A percentile compares a stretch with the other conserved stretches of the same genome.
These are phyloP conservation scores for Yamadazyma diospyri DNA, from an alignment of 1,139 yeast species.

Conservation along the genomic window DNA sequence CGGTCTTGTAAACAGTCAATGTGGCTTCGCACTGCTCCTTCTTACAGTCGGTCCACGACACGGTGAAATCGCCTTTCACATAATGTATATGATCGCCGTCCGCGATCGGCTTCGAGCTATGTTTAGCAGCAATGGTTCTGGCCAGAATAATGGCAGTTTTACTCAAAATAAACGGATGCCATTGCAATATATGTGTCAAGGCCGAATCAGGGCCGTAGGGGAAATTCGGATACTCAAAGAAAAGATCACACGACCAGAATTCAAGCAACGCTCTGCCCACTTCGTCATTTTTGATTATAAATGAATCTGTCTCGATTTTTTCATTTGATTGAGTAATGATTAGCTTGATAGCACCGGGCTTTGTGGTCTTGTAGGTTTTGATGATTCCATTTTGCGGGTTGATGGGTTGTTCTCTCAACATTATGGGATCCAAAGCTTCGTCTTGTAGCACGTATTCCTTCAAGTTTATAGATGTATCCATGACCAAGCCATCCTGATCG, in stretches of 20 bases:
- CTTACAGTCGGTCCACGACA: conserved; percentile 55
- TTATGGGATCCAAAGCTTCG: conserved; percentile 52
- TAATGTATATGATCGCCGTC: conserved; percentile 43
- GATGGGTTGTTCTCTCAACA: conserved; percentile 65
- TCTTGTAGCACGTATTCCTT: conserved; percentile 55
- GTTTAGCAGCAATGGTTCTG: conserved; percentile 36
- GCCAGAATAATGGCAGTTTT: conserved; percentile 71
- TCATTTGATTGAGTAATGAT: conserved; percentile 64
- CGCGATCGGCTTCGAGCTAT: conserved; percentile 19
- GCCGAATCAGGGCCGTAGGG: conserved; percentile 62
- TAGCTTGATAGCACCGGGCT: conserved; percentile 50
- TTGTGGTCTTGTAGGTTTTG: conserved; percentile 63
- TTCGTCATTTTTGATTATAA: conserved; percentile 61
- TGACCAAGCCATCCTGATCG: conserved; percentile 70
- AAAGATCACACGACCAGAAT: conserved; percentile 69
- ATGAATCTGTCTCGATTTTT: conserved; percentile 64
- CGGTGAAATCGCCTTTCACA: conserved; percentile 61
- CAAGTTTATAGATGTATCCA: conserved; percentile 59
- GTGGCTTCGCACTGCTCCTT: conserved; percentile 48
- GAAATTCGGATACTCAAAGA: conserved; percentile 62
- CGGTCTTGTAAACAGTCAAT: conserved; percentile 33
- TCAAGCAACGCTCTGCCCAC: conserved; percentile 68
- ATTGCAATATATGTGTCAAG: conserved; percentile 77
- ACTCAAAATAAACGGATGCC: conserved; percentile 83
- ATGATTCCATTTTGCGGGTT: conserved; percentile 66